These are phyloP conservation scores for Chloropicon primus DNA, from an alignment of 139 green algal species.

Conservation along the genomic window DNA sequence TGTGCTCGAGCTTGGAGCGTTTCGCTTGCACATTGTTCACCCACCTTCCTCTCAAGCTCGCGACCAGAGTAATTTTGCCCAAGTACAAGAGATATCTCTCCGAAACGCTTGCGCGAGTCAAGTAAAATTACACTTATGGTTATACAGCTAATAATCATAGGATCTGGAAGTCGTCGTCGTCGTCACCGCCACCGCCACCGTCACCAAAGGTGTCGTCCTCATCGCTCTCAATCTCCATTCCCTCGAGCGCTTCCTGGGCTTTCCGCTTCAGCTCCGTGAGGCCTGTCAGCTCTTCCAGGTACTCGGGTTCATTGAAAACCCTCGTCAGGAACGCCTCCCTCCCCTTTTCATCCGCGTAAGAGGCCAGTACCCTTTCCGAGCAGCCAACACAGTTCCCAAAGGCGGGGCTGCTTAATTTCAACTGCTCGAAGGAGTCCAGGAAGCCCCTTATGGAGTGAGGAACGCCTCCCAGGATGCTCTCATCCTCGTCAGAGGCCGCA, in stretches of 20 bases:
- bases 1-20: neutral
- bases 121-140: no score
- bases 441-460: constrained; percentile 57
- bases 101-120: neutral
- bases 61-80: neutral
- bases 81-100: neutral
- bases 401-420: constrained; percentile 49
- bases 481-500: constrained; percentile 12
- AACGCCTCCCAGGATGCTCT: constrained; percentile 29
- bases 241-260: constrained; percentile 13
- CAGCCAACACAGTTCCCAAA: constrained; percentile 87
- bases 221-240: neutral
- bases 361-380: constrained; percentile 36
- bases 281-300: constrained; percentile 64
- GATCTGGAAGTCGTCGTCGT: neutral
- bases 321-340: neutral
- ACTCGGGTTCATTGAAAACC: constrained; percentile 24
- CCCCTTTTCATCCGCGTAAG: neutral
- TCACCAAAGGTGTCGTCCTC: neutral
- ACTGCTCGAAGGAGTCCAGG: constrained; percentile 28
- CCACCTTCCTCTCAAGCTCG: neutral
- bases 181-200: neutral
- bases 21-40: neutral
- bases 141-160: no score
- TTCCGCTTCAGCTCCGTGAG: constrained; percentile 46